These are phyloP conservation scores for Populus deltoides DNA, from an alignment of 345 rosid species.

Conservation along the genomic window DNA sequence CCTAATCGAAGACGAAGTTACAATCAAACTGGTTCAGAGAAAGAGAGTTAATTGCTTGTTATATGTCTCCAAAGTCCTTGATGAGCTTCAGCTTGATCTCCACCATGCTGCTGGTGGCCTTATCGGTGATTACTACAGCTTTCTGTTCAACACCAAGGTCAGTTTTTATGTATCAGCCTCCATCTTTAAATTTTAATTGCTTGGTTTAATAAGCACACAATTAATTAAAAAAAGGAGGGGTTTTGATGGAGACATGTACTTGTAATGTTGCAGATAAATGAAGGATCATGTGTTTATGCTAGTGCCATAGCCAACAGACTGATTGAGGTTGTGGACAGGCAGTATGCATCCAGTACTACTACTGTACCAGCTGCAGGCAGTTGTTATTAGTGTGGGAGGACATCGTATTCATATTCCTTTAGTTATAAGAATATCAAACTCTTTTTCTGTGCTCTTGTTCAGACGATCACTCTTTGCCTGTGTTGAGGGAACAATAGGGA, in stretches of 20 bases:
- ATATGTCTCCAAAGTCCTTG: constrained; percentile 65
- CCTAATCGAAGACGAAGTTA: constrained; percentile 76
- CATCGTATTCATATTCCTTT: not conserved
- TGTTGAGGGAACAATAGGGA: not conserved
- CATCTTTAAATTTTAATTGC: not conserved
- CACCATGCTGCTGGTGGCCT: constrained; percentile 90
- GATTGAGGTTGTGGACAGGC: constrained; percentile 31
- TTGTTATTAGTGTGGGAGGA: not conserved
- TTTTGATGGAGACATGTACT: not conserved
- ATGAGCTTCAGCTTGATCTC: constrained; percentile 76
- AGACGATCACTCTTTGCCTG: not conserved
- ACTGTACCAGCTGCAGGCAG: not conserved
- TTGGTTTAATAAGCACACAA: too few species aligned
- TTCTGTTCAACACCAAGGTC: constrained; percentile 83
- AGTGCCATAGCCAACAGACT: constrained; percentile 33
- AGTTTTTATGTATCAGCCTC: not conserved
- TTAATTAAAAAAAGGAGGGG: not conserved
- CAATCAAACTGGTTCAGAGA: constrained; percentile 73
- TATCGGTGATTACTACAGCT: constrained; percentile 73
- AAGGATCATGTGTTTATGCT: constrained; percentile 29
- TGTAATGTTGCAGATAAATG: constrained; percentile 21
- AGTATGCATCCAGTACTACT: constrained; percentile 12
- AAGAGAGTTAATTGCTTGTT: constrained; percentile 81
- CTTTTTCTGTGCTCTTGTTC: not conserved
- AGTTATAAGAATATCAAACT: not conserved